Conservation (phyloP, 106 monocot species). For the Ottelia alismoides region DNA sequence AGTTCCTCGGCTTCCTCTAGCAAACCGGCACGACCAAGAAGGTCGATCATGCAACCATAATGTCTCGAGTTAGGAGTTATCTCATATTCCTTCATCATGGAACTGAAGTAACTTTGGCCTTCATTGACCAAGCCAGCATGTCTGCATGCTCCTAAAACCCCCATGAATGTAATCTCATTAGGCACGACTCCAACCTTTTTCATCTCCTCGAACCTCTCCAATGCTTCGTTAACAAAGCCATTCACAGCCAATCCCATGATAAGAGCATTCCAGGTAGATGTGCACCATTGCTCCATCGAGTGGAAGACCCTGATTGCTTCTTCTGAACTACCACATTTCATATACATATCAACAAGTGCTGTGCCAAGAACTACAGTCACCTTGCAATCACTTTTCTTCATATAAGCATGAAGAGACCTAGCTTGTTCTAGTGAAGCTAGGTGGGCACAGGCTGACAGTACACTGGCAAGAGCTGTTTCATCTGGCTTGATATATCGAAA, state of each 20-base stretch:
- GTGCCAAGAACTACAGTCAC: conserved; percentile 57
- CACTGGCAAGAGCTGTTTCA: conserved; percentile 66
- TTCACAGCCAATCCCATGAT: conserved; percentile 82
- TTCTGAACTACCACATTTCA: conserved; percentile 78
- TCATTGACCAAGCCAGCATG: conserved; percentile 67
- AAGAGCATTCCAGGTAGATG: conserved; percentile 78
- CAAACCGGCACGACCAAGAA: conserved; percentile 24
- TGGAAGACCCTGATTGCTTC: conserved; percentile 53
- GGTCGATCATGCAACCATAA: conserved; percentile 39
- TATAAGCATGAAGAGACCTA: conserved; percentile 66
- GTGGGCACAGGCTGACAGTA: conserved; percentile 61
- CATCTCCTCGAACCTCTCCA: conserved; percentile 66
- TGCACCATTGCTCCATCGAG: conserved; percentile 33
- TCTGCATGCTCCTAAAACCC: conserved; percentile 72
- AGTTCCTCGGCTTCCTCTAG: conserved; percentile 31
- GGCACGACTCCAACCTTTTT: conserved; percentile 44
- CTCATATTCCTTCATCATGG: conserved; percentile 43
- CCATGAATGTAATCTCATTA: conserved; percentile 86
- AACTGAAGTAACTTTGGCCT: conserved; percentile 42
- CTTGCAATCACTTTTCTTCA: conserved; percentile 19
- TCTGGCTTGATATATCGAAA: conserved; percentile 43
- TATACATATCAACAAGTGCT: conserved; percentile 86
- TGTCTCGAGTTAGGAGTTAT: conserved; percentile 27
- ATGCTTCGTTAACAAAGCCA: conserved; percentile 36
- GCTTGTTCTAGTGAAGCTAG: conserved; percentile 70